A percentile compares a stretch with the other conserved stretches of the same genome.
phyloP scores from a whole-genome alignment of 768 basidiomycete species.

The Pisolithus tinctorius region DNA sequence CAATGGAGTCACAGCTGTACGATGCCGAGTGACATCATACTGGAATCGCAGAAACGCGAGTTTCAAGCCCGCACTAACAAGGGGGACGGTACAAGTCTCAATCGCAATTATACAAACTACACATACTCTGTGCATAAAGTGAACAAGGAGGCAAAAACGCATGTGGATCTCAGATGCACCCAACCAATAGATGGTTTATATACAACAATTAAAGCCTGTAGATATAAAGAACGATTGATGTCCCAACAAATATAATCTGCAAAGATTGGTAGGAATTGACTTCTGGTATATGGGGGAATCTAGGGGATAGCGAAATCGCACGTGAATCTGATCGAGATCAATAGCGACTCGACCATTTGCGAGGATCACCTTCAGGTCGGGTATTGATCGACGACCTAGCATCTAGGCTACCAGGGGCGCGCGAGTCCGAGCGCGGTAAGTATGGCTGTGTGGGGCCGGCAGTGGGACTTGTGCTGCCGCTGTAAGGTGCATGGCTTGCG shows the following conservation, averaged over 20 bases:
- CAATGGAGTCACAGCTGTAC: neutral
- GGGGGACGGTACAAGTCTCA: conserved; percentile 3
- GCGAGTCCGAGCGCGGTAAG: conserved; percentile 36
- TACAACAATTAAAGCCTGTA: conserved; percentile 33
- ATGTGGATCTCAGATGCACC: conserved; percentile 11
- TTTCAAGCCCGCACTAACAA: neutral
- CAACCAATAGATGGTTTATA: conserved; percentile 21
- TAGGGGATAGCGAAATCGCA: conserved; percentile 22
- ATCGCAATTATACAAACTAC: conserved; percentile 23
- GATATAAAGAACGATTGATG: conserved; percentile 32
- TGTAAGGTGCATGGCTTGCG: conserved; percentile 30
- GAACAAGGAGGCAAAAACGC: conserved; percentile 15
- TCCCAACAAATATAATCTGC: conserved; percentile 29
- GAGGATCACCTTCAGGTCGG: conserved; percentile 43
- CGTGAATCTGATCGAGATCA: conserved; percentile 31
- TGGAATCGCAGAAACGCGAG: no score
- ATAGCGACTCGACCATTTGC: conserved; percentile 45
- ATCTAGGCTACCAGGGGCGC: conserved; percentile 27
- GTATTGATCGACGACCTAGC: conserved; percentile 22
- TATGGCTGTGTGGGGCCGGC: conserved; percentile 30
- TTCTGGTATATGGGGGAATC: conserved; percentile 27
- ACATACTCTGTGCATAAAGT: conserved; percentile 5
- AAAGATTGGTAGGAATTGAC: conserved; percentile 26
- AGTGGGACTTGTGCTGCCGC: conserved; percentile 26
- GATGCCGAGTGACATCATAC: conserved; percentile 1